Conservation (phyloP, 2,329 filamentous ascomycete species). For the Aspergillus hiratsukae region DNA sequence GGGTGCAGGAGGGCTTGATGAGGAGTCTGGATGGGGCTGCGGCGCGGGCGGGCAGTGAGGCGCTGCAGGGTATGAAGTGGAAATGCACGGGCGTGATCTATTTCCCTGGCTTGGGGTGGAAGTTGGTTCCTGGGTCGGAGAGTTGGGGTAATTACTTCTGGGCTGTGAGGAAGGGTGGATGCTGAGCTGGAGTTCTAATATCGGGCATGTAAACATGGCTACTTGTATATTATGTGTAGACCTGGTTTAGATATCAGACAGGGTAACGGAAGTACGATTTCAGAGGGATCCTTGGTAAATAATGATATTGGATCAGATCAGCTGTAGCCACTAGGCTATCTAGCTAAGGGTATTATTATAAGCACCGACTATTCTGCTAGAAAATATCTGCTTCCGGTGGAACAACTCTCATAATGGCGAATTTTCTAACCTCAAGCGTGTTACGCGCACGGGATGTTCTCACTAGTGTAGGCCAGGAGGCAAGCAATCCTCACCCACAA, state of each 20-base stretch:
- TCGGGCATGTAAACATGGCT: not conserved
- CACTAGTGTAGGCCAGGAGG: not conserved
- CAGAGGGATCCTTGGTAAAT: too few species aligned
- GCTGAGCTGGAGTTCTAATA: not conserved
- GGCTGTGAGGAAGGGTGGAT: constrained; percentile 60
- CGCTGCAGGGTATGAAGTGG: constrained; percentile 49
- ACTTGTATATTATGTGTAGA: not conserved
- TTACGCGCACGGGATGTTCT: not conserved
- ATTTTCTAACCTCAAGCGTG: not conserved
- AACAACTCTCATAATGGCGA: not conserved
- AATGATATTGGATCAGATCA: not conserved
- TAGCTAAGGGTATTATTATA: too few species aligned
- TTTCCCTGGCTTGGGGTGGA: constrained; percentile 87
- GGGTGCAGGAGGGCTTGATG: constrained; percentile 41
- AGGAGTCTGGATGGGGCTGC: constrained; percentile 44
- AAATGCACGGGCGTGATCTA: constrained; percentile 78
- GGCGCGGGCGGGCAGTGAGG: constrained; percentile 19
- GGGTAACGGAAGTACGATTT: not conserved
- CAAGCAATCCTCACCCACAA: not conserved
- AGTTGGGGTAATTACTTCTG: constrained; percentile 95
- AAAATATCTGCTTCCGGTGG: not conserved
- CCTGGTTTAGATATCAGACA: not conserved
- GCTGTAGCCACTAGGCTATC: too few species aligned
- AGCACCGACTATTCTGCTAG: not conserved
- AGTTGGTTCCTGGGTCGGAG: constrained; percentile 73